Percentiles rank a stretch among this genome's conserved stretches.
phyloP scores from a whole-genome alignment of 75 land plant genomes.

The Picea glauca region DNA sequence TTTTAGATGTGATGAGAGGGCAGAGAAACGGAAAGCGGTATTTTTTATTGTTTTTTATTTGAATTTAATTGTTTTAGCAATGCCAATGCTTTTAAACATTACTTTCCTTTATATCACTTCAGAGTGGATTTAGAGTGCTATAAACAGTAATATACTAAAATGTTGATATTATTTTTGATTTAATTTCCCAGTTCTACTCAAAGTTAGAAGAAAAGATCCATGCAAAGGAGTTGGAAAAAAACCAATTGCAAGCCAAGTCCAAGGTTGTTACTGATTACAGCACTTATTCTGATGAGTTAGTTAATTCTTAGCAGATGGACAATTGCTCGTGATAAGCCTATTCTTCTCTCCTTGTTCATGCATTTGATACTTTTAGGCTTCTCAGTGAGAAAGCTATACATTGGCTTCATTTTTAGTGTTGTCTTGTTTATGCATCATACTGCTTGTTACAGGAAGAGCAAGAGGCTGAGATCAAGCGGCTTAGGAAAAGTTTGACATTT shows the following conservation, averaged over 20 bases:
- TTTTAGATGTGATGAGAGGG: constrained; percentile 53
- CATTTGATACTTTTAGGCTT: neutral
- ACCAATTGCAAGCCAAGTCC: constrained; percentile 67
- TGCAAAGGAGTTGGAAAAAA: constrained; percentile 81
- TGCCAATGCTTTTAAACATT: neutral
- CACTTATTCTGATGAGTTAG: neutral
- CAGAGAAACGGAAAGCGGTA: constrained; percentile 64
- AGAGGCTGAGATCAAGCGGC: constrained; percentile 75
- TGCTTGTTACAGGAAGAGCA: constrained; percentile 42
- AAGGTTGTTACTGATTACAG: constrained; percentile 36
- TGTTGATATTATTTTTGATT: neutral
- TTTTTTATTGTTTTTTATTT: constrained; percentile 13
- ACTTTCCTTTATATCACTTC: neutral
- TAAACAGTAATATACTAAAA: neutral
- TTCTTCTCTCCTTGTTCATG: neutral
- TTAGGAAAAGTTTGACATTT: constrained; percentile 72
- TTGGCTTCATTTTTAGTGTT: neutral
- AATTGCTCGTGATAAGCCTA: no score
- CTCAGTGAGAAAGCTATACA: neutral
- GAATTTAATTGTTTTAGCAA: neutral
- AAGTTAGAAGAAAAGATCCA: constrained; percentile 88
- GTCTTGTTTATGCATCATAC: no score
- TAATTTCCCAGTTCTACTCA: constrained; percentile 56
- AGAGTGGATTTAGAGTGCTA: neutral
- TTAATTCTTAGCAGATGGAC: neutral